Conservation (phyloP, 306 rosid species). For the Cajanus cajan region DNA sequence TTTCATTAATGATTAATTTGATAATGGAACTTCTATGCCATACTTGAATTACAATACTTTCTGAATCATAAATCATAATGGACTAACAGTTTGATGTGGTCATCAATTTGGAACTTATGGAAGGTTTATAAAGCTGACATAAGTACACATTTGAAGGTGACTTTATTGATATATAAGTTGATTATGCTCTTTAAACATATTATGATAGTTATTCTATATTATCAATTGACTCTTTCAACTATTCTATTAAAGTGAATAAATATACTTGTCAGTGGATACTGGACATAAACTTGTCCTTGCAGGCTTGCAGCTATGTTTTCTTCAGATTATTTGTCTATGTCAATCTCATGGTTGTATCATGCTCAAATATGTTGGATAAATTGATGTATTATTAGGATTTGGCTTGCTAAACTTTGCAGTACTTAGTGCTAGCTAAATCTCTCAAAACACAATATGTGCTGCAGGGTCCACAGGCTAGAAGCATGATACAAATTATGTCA, state of each 20-base stretch:
- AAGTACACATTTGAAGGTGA: background rate
- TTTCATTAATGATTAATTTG: background rate
- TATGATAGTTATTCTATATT: background rate
- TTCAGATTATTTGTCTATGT: background rate
- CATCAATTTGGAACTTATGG: no score
- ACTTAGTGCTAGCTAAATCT: slow-evolving; percentile 13
- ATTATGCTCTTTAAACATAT: background rate
- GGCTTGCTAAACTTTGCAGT: slow-evolving; percentile 11
- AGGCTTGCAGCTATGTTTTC: slow-evolving; percentile 16
- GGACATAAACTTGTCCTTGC: slow-evolving; percentile 9
- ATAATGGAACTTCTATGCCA: background rate
- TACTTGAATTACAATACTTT: background rate
- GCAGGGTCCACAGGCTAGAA: slow-evolving; percentile 56
- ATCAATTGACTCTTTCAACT: background rate
- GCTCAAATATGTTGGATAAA: slow-evolving; percentile 13
- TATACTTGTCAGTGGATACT: background rate
- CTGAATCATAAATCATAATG: background rate
- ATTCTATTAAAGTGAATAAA: background rate
- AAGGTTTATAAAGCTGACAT: background rate
- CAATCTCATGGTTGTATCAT: slow-evolving; percentile 6
- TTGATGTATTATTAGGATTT: slow-evolving; percentile 19
- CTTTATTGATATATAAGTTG: background rate
- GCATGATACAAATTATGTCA: slow-evolving; percentile 43
- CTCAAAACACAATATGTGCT: slow-evolving; percentile 37
- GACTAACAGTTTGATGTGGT: background rate